These are phyloP conservation scores for Primulina eburnea DNA, from an alignment of 257 asterid genomes.

Conservation along the genomic window DNA sequence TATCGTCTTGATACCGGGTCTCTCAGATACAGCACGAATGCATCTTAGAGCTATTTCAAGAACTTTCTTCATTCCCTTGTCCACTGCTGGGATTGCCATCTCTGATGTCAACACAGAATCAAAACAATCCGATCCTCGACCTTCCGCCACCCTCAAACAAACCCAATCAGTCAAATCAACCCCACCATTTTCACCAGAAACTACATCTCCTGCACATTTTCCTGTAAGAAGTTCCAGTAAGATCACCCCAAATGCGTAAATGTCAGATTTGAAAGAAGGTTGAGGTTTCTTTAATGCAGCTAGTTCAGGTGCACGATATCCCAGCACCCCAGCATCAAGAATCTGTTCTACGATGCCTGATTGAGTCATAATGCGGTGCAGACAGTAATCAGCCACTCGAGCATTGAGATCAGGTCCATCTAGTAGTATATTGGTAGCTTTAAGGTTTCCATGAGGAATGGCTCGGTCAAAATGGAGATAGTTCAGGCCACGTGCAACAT, in stretches of 20 bases:
- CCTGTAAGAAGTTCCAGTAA: conserved; percentile 84
- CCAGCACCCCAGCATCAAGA: conserved; percentile 90
- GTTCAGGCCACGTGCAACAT: conserved; percentile 94
- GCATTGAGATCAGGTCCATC: conserved; percentile 86
- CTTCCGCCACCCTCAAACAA: conserved; percentile 80
- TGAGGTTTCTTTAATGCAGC: conserved; percentile 78
- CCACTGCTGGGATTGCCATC: conserved; percentile 54
- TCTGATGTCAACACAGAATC: conserved; percentile 57
- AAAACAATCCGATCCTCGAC: conserved; percentile 70
- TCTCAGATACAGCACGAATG: conserved; percentile 72
- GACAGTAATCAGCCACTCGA: conserved; percentile 89
- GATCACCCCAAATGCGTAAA: conserved; percentile 86
- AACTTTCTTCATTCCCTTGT: conserved; percentile 85
- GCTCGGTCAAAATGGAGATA: conserved; percentile 99
- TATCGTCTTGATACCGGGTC: conserved; percentile 92
- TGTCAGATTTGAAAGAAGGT: conserved; percentile 92
- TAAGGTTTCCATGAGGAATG: conserved; percentile 91
- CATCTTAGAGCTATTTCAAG: conserved; percentile 86
- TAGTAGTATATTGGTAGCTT: conserved; percentile 76
- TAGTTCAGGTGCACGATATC: conserved; percentile 94
- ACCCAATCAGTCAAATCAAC: conserved; percentile 93
- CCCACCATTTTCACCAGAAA: conserved; percentile 84
- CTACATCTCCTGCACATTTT: conserved; percentile 94
- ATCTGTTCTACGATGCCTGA: conserved; percentile 87
- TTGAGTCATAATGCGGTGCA: conserved; percentile 95